phyloP scores from a whole-genome alignment of 768 basidiomycete genomes.

The Naganishia antarctica region DNA sequence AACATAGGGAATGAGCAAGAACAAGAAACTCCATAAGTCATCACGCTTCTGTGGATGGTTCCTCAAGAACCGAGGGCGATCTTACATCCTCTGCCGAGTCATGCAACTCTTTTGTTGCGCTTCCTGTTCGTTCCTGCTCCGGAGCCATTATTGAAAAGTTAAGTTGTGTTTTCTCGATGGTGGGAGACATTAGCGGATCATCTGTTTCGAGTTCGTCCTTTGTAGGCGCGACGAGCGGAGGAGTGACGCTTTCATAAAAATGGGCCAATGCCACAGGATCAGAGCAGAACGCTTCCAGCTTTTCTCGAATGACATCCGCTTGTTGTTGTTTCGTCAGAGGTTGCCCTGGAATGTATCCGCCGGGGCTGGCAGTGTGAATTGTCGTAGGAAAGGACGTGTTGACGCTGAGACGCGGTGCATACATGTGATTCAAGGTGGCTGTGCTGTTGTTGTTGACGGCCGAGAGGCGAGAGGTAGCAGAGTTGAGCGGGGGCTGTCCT shows the following conservation, averaged over 20 bases:
- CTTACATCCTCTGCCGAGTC: slow-evolving; percentile 11
- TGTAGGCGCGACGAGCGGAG: slow-evolving; percentile 48
- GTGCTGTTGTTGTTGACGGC: slow-evolving; percentile 48
- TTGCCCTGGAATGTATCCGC: slow-evolving; percentile 4
- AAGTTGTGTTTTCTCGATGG: not conserved
- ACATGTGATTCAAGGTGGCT: slow-evolving; percentile 4
- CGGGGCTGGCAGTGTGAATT: slow-evolving; percentile 52
- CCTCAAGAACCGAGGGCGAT: slow-evolving; percentile 6
- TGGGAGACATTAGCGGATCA: not conserved
- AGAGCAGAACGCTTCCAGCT: slow-evolving; percentile 63
- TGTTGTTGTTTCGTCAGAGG: slow-evolving; percentile 54
- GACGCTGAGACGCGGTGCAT: slow-evolving; percentile 20
- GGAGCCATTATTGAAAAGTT: not conserved
- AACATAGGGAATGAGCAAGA: too few species aligned
- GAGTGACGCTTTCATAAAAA: slow-evolving; percentile 73
- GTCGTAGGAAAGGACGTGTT: slow-evolving; percentile 31
- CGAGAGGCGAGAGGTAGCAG: slow-evolving; percentile 30
- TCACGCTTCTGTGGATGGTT: not conserved
- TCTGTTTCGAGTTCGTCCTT: not conserved
- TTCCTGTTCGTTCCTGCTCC: not conserved
- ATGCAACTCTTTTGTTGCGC: not conserved
- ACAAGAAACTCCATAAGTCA: slow-evolving; percentile 1
- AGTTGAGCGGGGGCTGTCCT: slow-evolving; percentile 53
- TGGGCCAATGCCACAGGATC: slow-evolving; percentile 56
- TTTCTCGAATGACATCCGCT: slow-evolving; percentile 61